Conservation (phyloP, 2,329 filamentous ascomycete species). For the Corinectria fuckeliana region DNA sequence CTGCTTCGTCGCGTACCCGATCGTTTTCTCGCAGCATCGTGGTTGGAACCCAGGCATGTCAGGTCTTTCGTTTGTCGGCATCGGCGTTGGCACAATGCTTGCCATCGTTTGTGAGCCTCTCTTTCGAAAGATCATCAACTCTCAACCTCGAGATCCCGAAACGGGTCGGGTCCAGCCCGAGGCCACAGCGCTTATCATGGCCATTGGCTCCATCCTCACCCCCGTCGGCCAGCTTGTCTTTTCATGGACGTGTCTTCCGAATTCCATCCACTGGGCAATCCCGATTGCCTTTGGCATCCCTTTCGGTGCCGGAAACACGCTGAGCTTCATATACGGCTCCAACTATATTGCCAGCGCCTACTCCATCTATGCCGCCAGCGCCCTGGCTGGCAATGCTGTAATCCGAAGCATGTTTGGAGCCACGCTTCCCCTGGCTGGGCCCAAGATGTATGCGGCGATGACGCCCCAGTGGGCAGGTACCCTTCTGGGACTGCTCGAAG, state of each 20-base stretch:
- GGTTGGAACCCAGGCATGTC: constrained; percentile 78
- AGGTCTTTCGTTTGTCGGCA: constrained; percentile 79
- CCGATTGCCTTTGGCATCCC: constrained; percentile 80
- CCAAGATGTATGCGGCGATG: constrained; percentile 72
- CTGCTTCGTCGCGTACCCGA: constrained; percentile 89
- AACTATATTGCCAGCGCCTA: constrained; percentile 84
- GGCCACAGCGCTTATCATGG: constrained; percentile 80
- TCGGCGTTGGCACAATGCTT: constrained; percentile 67
- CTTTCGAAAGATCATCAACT: constrained; percentile 78
- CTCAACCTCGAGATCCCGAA: constrained; percentile 74
- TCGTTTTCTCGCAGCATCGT: constrained; percentile 76
- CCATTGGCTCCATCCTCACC: constrained; percentile 75
- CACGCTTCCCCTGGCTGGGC: constrained; percentile 76
- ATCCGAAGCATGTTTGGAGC: constrained; percentile 77
- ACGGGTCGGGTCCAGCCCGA: constrained; percentile 80
- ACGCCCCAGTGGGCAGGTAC: constrained; percentile 82
- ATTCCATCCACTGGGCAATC: constrained; percentile 79
- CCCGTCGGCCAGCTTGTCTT: constrained; percentile 86
- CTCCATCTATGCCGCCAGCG: constrained; percentile 81
- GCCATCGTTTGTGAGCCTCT: constrained; percentile 72
- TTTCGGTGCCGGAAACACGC: constrained; percentile 78
- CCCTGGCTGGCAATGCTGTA: constrained; percentile 80
- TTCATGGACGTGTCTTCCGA: constrained; percentile 83
- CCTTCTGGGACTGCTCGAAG: constrained; percentile 74
- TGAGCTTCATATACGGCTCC: constrained; percentile 81